A percentile compares a stretch with the other conserved stretches of the same genome.
These are phyloP conservation scores for Solanum ossicruentum DNA, from an alignment of 257 asterid genomes.

Conservation along the genomic window DNA sequence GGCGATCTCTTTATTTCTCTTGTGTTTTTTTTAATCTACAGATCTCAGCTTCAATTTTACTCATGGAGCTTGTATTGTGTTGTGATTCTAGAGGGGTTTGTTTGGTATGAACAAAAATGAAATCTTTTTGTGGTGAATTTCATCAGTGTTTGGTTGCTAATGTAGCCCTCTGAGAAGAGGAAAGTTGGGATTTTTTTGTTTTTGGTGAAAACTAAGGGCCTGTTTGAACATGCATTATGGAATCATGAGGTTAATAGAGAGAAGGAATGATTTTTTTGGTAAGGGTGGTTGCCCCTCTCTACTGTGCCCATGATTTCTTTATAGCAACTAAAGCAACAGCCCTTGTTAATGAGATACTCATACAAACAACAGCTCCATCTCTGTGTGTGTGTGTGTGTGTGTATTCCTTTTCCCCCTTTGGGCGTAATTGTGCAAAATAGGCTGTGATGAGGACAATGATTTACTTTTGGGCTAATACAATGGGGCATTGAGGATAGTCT, in stretches of 20 bases:
- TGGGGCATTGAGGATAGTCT: not conserved
- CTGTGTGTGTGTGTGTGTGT: no score
- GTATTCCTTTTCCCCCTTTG: not conserved
- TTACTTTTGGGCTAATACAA: not conserved
- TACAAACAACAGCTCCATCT: not conserved
- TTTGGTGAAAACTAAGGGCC: not conserved
- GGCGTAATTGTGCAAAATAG: not conserved
- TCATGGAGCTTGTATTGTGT: not conserved
- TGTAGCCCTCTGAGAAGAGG: no score
- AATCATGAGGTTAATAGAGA: not conserved
- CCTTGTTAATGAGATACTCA: not conserved
- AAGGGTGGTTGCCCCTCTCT: not conserved
- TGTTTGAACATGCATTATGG: not conserved
- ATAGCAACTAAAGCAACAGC: not conserved
- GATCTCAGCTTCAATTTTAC: not conserved
- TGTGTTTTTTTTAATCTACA: not conserved
- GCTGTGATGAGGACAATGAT: not conserved
- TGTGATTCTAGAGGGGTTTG: not conserved
- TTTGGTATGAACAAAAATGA: not conserved
- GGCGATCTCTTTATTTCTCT: conserved; percentile 2
- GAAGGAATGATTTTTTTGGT: not conserved
- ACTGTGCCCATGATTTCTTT: not conserved
- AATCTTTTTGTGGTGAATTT: not conserved
- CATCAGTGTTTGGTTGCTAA: not conserved
- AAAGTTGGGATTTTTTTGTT: no score